Percentiles rank a stretch among this genome's conserved stretches.
Conservation (phyloP, 2,329 filamentous ascomycete species). For the Cercospora canescens region DNA sequence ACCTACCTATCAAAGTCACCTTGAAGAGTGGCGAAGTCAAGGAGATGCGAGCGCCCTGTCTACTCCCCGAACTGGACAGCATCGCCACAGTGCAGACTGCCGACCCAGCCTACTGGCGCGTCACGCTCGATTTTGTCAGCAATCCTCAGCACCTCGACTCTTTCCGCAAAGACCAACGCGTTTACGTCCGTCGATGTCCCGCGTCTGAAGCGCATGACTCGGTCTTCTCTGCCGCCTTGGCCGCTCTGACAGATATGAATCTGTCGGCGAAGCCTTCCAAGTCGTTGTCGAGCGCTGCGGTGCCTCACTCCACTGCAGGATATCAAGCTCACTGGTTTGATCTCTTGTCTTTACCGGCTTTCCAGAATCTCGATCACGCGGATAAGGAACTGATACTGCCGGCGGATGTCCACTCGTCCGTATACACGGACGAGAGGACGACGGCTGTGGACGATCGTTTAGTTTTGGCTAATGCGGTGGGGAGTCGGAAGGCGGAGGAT, state of each 20-base stretch:
- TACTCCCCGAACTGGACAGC: conserved; percentile 64
- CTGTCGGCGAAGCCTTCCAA: conserved; percentile 34
- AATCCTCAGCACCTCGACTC: conserved; percentile 62
- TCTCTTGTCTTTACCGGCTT: conserved; percentile 65
- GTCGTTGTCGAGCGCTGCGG: not conserved
- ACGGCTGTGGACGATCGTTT: conserved; percentile 72
- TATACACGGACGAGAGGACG: conserved; percentile 53
- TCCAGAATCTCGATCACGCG: conserved; percentile 58
- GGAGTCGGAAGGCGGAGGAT: conserved; percentile 54
- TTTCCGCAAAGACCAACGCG: conserved; percentile 69
- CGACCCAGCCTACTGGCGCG: conserved; percentile 74
- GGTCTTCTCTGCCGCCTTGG: conserved; percentile 69
- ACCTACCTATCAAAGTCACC: conserved; percentile 39
- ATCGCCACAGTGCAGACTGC: conserved; percentile 63
- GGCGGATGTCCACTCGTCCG: conserved; percentile 41
- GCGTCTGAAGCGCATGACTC: conserved; percentile 53
- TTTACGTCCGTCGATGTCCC: conserved; percentile 71
- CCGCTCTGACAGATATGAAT: conserved; percentile 64
- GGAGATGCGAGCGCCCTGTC: conserved; percentile 54
- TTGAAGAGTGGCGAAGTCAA: conserved; percentile 30
- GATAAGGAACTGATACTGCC: conserved; percentile 56
- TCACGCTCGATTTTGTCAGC: conserved; percentile 71
- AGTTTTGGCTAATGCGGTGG: conserved; percentile 51
- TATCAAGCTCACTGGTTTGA: conserved; percentile 58
- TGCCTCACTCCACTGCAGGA: conserved; percentile 23